These are phyloP conservation scores for Penicillium paxilli DNA, from an alignment of 495 filamentous ascomycete genomes.

Conservation along the genomic window DNA sequence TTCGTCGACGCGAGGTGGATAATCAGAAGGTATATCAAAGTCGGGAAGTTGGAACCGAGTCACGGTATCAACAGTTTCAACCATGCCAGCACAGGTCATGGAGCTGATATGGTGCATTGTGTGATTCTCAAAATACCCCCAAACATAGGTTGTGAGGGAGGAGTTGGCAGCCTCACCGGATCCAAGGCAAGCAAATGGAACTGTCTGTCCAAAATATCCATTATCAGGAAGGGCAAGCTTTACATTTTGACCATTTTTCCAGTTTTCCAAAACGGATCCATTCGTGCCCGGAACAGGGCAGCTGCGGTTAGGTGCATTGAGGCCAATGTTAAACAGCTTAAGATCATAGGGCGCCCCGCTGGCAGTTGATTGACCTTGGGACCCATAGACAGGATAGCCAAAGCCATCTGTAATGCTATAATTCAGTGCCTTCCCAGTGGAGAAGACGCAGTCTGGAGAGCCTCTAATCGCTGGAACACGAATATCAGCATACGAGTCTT, in stretches of 20 bases:
- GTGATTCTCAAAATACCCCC: background rate
- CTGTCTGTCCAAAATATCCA: background rate
- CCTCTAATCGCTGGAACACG: background rate
- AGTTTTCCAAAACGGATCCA: background rate
- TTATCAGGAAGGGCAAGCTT: background rate
- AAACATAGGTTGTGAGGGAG: background rate
- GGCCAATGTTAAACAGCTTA: background rate
- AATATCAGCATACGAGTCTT: background rate
- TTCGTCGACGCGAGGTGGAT: constrained; percentile 6
- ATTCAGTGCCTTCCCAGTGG: background rate
- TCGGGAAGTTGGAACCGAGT: constrained; percentile 3
- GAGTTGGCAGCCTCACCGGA: background rate
- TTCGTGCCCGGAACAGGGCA: background rate
- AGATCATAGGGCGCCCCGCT: background rate
- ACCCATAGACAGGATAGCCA: background rate
- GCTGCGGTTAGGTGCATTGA: background rate
- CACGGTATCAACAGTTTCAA: constrained; percentile 4
- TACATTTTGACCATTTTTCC: background rate
- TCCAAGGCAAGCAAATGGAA: background rate
- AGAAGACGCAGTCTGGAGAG: background rate
- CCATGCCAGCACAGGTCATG: constrained; percentile 1
- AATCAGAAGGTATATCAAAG: background rate
- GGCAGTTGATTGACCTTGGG: background rate
- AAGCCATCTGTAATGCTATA: background rate
- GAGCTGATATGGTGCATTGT: background rate